These are phyloP conservation scores for Pseudomonodictys pantanalensis DNA, from an alignment of 495 filamentous ascomycete species.

Conservation along the genomic window DNA sequence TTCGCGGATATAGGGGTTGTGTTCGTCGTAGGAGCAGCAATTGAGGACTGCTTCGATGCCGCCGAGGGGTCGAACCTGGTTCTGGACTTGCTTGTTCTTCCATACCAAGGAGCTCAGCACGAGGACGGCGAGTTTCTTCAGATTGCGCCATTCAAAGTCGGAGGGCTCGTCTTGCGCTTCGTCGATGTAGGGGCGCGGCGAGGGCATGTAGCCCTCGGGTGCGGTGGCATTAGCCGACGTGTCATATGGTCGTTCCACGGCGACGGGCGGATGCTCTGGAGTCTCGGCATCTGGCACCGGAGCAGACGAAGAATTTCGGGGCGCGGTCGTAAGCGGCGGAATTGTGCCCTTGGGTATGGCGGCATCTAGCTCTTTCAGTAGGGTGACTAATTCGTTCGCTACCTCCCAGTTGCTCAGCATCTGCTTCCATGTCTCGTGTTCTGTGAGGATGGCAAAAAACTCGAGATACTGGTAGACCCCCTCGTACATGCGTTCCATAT, in stretches of 20 bases:
- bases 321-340: constrained; percentile 34
- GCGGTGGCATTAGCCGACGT: constrained; percentile 19
- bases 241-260: constrained; percentile 43
- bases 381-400: constrained; percentile 73
- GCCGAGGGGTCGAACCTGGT: constrained; percentile 76
- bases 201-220: constrained; percentile 37
- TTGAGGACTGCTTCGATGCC: constrained; percentile 82
- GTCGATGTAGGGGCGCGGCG: constrained; percentile 50
- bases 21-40: constrained; percentile 80
- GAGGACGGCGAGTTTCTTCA: constrained; percentile 87
- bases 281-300: constrained; percentile 8
- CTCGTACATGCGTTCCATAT: constrained; percentile 89
- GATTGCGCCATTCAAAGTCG: constrained; percentile 88
- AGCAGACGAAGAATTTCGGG: not conserved
- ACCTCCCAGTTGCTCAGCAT: constrained; percentile 87
- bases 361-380: constrained; percentile 81
- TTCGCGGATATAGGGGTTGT: constrained; percentile 87
- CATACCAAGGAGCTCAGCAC: constrained; percentile 80
- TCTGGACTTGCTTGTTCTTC: constrained; percentile 75
- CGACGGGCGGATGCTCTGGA: constrained; percentile 31
- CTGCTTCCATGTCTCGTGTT: constrained; percentile 51
- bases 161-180: constrained; percentile 73
- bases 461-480: constrained; percentile 90
- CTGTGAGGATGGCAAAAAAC: constrained; percentile 87
- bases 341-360: constrained; percentile 71